These are phyloP conservation scores for Cryptococcus deneoformans DNA, from an alignment of 1,284 basidiomycete species.

Conservation along the genomic window DNA sequence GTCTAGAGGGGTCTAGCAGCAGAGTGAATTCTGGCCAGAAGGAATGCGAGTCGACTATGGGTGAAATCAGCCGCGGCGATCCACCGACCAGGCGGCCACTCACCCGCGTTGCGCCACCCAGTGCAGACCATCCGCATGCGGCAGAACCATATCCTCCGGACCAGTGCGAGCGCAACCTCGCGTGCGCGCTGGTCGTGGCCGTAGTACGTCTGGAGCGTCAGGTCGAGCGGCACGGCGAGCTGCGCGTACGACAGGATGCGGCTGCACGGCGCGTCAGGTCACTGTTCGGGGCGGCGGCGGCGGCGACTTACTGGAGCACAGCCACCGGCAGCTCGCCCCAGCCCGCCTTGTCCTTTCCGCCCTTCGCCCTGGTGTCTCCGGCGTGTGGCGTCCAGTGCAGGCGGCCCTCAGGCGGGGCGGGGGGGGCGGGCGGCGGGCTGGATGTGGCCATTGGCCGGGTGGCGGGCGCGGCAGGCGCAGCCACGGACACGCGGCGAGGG, in stretches of 20 bases:
- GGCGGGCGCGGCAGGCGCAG: not conserved
- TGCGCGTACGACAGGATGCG: conserved; percentile 2
- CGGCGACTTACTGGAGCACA: conserved; percentile 17
- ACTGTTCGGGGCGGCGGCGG: not conserved
- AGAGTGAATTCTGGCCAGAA: conserved; percentile 26
- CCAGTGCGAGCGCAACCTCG: conserved; percentile 10
- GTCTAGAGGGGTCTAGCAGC: conserved; percentile 12
- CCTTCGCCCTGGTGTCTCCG: conserved; percentile 4
- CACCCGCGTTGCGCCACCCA: conserved; percentile 24
- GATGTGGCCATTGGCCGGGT: not conserved
- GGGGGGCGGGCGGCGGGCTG: not conserved
- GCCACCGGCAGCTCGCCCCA: conserved; percentile 15
- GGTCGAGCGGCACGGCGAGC: conserved; percentile 1
- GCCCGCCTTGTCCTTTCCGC: conserved; percentile 13
- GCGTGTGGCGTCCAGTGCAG: not conserved
- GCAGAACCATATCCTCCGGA: conserved; percentile 15
- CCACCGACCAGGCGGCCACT: conserved; percentile 1
- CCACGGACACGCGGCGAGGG: not conserved
- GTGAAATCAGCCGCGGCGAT: not conserved
- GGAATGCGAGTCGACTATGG: conserved; percentile 27
- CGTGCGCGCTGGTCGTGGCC: not conserved
- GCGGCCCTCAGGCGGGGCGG: not conserved
- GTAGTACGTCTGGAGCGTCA: not conserved
- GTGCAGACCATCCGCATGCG: conserved; percentile 17
- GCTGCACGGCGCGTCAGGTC: not conserved